These are phyloP conservation scores for Cyclostephanos invisitatus DNA, from an alignment of 108 stramenopile genomes.

Conservation along the genomic window DNA sequence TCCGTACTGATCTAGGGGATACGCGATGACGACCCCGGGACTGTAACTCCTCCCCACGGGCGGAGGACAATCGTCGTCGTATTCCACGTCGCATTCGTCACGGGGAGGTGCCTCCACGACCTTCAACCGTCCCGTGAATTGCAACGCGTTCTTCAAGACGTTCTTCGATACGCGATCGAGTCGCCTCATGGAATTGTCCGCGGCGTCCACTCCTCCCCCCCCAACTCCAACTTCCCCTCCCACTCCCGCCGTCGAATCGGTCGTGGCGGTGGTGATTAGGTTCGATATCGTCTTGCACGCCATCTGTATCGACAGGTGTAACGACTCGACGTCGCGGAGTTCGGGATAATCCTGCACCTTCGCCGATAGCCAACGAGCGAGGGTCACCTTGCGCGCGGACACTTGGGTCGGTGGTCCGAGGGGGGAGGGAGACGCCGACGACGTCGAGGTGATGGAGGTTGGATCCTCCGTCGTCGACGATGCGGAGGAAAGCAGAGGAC, in stretches of 20 bases:
- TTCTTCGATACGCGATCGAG: constrained; percentile 95
- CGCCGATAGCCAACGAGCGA: constrained; percentile 45
- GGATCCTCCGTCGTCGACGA: neutral
- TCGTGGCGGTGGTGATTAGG: constrained; percentile 64
- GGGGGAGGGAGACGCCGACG: neutral
- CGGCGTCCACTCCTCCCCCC: constrained; percentile 6
- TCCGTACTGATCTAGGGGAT: constrained; percentile 59
- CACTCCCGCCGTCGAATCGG: neutral
- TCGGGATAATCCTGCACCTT: constrained; percentile 56
- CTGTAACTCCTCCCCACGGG: constrained; percentile 37
- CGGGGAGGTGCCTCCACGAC: constrained; percentile 65
- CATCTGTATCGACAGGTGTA: constrained; percentile 81
- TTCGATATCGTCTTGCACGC: constrained; percentile 96
- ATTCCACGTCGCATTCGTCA: constrained; percentile 41
- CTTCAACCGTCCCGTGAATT: constrained; percentile 80
- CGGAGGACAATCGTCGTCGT: constrained; percentile 50
- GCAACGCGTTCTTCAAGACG: constrained; percentile 93
- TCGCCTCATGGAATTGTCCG: constrained; percentile 92
- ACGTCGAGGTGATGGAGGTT: neutral
- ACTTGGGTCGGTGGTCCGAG: too few species aligned
- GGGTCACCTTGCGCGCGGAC: constrained; percentile 44
- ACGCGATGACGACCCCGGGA: constrained; percentile 90
- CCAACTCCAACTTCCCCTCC: too few species aligned
- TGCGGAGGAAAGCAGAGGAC: neutral
- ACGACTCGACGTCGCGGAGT: constrained; percentile 67